Evolutionary conservation across 1,284 basidiomycete genomes (phyloP), one percentile per base, ranked within the genome.

Genomic region (Vanrija pseudolonga): DNA sequence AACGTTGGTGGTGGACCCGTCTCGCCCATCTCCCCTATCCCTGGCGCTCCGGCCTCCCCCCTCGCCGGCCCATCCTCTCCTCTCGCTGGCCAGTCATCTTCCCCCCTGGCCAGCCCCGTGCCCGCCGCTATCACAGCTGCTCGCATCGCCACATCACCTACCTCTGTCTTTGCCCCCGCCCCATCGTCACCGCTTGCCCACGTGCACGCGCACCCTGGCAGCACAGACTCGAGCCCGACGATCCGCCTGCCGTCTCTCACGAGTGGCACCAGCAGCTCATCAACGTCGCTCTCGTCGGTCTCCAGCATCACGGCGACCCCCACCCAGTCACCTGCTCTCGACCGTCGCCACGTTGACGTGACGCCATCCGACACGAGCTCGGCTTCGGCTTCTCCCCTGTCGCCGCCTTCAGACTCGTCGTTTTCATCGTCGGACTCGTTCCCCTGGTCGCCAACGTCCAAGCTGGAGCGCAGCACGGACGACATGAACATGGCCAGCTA

Each of bases 401-500:
- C 58, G 24, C 32, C 32, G n/a, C 46, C 55, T 11, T 41, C 41
- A 6, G 55, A 51, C 44, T 54, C 58, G 39, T 51, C 58, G 9
- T 50, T 64, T 43, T 73, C 72, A 18, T 70, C 68, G 1, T 54
- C 65, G 7, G 71, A 71, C 32, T 38, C 66, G 20, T 61, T 53
- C 55, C 67, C 36, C 55, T 71, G 68, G 61, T 61, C 60, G 32
- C 67, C 67, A 2, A 60, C 50, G 22, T 41, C 53, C 44, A 56
- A 51, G 51, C 60, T 57, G 51, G 61, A 63, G 45, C 53, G 56
- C 28, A 55, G 51, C 24, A 7, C 22, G 14, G 62, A 64, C 45
- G 48, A 65, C 47, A 58, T 61, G 42, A 65, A 61, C 51, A 55
- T 67, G 20, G 60, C 64, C 14, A 69, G 64, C 42, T 76, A 76